phyloP scores from a whole-genome alignment of 768 basidiomycete species.

The Mycena belliarum region DNA sequence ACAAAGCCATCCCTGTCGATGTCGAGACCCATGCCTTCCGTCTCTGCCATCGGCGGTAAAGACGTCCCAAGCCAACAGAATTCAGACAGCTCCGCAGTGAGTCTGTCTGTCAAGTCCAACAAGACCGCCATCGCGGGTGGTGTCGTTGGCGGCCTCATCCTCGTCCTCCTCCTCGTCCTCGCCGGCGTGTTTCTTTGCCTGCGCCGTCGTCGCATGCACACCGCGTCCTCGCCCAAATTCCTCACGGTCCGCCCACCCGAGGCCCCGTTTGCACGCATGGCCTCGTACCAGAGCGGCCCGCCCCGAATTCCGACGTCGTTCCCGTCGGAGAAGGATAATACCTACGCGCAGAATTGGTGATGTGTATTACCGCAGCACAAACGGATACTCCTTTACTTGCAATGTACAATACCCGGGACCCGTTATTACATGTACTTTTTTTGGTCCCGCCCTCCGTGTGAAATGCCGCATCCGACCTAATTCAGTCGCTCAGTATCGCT shows the following conservation, averaged over 20 bases:
- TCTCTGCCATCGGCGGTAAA: neutral
- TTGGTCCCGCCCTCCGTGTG: neutral
- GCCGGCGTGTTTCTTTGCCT: constrained; percentile 41
- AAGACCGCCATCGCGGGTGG: constrained; percentile 56
- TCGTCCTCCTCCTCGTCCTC: constrained; percentile 37
- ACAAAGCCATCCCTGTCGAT: too few species aligned
- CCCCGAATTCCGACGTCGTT: neutral
- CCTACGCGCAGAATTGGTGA: neutral
- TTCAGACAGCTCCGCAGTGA: neutral
- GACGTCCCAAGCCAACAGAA: neutral
- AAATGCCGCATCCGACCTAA: neutral
- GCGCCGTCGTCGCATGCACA: constrained; percentile 42
- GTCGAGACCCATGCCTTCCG: neutral
- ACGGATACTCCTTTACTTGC: neutral
- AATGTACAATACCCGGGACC: neutral
- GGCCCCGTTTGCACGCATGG: constrained; percentile 6
- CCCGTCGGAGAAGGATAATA: constrained; percentile 6
- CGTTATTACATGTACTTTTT: neutral
- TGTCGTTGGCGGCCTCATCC: constrained; percentile 48
- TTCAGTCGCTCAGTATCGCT: constrained; percentile 80
- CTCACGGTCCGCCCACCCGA: constrained; percentile 29
- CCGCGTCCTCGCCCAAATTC: constrained; percentile 65
- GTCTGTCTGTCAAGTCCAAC: constrained; percentile 20
- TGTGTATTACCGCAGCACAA: constrained; percentile 10
- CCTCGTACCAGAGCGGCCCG: neutral